Evolutionary conservation across 2,329 filamentous ascomycete species (phyloP).

Genomic region (Curvularia spicifera): DNA sequence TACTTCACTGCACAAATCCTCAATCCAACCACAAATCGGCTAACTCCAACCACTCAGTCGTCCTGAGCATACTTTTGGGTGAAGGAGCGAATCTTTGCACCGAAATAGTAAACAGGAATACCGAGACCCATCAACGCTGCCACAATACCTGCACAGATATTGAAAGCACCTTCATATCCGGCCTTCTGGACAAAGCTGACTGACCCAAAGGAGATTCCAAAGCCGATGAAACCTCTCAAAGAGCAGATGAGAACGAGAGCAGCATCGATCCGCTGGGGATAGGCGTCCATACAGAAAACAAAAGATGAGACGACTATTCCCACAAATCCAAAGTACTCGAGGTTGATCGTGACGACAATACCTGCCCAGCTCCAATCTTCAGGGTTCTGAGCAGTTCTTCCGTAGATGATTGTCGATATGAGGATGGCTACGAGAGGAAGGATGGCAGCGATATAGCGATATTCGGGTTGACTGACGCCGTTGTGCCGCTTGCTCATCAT

Average conservation of each 20-base stretch:
- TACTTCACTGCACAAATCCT: not conserved
- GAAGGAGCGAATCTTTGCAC: slow-evolving; percentile 13
- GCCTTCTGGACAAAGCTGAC: slow-evolving; percentile 13
- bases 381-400: slow-evolving; percentile 15
- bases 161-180: slow-evolving; percentile 19
- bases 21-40: not conserved
- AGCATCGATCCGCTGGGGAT: slow-evolving; percentile 20
- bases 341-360: slow-evolving; percentile 18
- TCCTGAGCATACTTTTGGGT: slow-evolving; percentile 15
- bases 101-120: slow-evolving; percentile 12
- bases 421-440: slow-evolving; percentile 14
- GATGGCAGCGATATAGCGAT: slow-evolving; percentile 13
- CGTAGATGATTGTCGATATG: slow-evolving; percentile 18
- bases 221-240: slow-evolving; percentile 19
- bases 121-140: slow-evolving; percentile 14
- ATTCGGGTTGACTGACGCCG: slow-evolving; percentile 15
- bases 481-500: slow-evolving; percentile 10
- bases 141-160: slow-evolving; percentile 19
- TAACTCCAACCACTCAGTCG: not conserved
- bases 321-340: slow-evolving; percentile 21
- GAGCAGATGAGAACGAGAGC: slow-evolving; percentile 21
- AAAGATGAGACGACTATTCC: slow-evolving; percentile 17
- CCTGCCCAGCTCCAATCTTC: slow-evolving; percentile 18
- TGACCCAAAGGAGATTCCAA: slow-evolving; percentile 18
- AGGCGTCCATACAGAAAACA: slow-evolving; percentile 20